Evolutionary conservation across 441 rosid genomes (phyloP).

Genomic region (Croton setiger): DNA sequence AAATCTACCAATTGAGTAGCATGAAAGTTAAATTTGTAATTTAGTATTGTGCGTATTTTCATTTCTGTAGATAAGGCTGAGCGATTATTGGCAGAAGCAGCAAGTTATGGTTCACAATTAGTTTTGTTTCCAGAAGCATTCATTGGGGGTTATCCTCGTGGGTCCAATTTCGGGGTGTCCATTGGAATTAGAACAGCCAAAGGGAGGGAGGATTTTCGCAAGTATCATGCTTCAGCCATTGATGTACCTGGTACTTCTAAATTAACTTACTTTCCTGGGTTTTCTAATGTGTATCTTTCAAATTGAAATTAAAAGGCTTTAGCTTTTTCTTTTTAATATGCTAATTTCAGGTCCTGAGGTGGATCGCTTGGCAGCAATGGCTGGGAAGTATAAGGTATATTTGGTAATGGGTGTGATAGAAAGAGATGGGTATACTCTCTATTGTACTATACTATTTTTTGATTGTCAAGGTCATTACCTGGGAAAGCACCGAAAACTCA

Average conservation of each 20-base stretch:
- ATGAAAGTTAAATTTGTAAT: background rate
- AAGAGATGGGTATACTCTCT: constrained; percentile 48
- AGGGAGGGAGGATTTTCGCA: constrained; percentile 84
- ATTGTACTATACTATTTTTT: constrained; percentile 76
- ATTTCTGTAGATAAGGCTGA: constrained; percentile 69
- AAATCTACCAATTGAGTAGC: background rate
- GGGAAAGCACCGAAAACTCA: constrained; percentile 86
- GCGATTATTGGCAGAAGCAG: constrained; percentile 81
- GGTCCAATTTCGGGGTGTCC: constrained; percentile 65
- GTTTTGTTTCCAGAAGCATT: constrained; percentile 96
- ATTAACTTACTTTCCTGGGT: no score
- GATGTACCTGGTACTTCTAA: constrained; percentile 64
- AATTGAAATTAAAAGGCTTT: no score
- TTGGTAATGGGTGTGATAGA: constrained; percentile 90
- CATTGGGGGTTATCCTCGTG: constrained; percentile 88
- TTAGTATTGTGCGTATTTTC: no score
- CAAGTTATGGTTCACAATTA: constrained; percentile 66
- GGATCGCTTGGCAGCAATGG: constrained; percentile 81
- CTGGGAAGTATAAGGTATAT: constrained; percentile 71
- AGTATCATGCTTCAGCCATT: constrained; percentile 81
- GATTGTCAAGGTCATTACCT: constrained; percentile 76
- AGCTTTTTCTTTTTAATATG: no score
- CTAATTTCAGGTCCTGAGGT: constrained; percentile 66
- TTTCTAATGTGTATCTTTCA: no score
- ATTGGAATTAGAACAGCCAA: constrained; percentile 69